phyloP scores from a whole-genome alignment of 2,329 filamentous ascomycete species.

The Blastomyces emzantsi region DNA sequence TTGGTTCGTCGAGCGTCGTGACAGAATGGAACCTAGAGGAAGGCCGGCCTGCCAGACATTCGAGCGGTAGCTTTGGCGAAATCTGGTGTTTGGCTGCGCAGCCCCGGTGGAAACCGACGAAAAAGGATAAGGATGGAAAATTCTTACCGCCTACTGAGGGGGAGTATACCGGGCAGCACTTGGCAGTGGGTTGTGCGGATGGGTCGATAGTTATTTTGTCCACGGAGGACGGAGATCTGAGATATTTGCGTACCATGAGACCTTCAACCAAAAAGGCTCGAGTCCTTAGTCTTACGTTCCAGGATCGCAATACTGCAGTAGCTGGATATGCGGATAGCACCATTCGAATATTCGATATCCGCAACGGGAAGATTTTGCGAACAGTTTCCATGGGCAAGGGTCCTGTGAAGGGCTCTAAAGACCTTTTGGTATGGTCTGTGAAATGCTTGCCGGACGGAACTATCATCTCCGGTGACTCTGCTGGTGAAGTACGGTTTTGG shows the following conservation, averaged over 20 bases:
- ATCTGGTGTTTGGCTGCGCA: conserved; percentile 95
- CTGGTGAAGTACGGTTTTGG: conserved; percentile 88
- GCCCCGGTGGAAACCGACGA: conserved; percentile 47
- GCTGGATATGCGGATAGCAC: conserved; percentile 94
- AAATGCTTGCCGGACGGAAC: conserved; percentile 80
- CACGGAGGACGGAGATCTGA: conserved; percentile 72
- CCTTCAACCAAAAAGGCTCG: conserved; percentile 76
- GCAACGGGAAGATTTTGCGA: conserved; percentile 64
- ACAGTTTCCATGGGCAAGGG: conserved; percentile 82
- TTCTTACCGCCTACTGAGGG: conserved; percentile 28
- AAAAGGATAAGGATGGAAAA: conserved; percentile 31
- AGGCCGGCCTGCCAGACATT: conserved; percentile 67
- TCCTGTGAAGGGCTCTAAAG: conserved; percentile 64
- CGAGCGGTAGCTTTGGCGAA: conserved; percentile 86
- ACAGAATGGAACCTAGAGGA: conserved; percentile 91
- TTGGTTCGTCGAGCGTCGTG: conserved; percentile 83
- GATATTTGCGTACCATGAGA: conserved; percentile 67
- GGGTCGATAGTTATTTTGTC: conserved; percentile 81
- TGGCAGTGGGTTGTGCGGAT: conserved; percentile 85
- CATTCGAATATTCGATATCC: conserved; percentile 83
- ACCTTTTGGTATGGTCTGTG: conserved; percentile 87
- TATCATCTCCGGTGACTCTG: conserved; percentile 90
- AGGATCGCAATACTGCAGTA: conserved; percentile 70
- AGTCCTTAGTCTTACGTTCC: conserved; percentile 85
- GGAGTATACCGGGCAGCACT: conserved; percentile 46